phyloP scores from a whole-genome alignment of 306 rosid species.

The Dryas octopetala region DNA sequence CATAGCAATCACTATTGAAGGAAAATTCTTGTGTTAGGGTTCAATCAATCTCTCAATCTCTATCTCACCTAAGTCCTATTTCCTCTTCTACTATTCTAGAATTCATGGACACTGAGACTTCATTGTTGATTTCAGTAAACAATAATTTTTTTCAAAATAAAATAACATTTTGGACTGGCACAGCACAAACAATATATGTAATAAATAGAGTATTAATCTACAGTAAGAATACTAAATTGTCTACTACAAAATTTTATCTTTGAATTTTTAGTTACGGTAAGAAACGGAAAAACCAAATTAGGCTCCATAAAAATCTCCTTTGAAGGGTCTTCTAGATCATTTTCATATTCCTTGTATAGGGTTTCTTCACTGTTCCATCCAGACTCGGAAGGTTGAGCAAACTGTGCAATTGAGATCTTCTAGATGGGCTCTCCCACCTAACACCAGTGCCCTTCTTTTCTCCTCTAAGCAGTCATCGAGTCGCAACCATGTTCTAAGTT shows the following conservation, averaged over 20 bases:
- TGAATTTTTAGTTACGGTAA: neutral
- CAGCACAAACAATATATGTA: too few relatives aligned
- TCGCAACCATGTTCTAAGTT: constrained; percentile 1
- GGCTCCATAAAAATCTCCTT: neutral
- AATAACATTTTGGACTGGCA: neutral
- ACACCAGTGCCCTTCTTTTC: neutral
- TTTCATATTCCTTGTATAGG: neutral
- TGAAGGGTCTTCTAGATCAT: neutral
- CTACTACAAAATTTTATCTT: constrained; percentile 2
- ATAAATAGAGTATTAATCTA: too few relatives aligned
- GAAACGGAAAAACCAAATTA: neutral
- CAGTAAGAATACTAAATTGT: neutral
- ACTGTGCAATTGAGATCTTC: neutral
- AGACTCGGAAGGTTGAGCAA: neutral
- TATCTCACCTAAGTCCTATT: too few relatives aligned
- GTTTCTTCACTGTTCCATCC: neutral
- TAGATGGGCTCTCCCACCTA: neutral
- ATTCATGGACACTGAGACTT: too few relatives aligned
- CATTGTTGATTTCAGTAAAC: too few relatives aligned
- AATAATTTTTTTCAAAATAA: too few relatives aligned
- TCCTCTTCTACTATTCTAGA: too few relatives aligned
- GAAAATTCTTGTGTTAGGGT: too few relatives aligned
- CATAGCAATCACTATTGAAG: too few relatives aligned
- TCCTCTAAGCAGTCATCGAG: neutral
- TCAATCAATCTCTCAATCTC: too few relatives aligned